These are phyloP conservation scores for Yarrowia sp. DNA, from an alignment of 805 yeast genomes.

Conservation along the genomic window DNA sequence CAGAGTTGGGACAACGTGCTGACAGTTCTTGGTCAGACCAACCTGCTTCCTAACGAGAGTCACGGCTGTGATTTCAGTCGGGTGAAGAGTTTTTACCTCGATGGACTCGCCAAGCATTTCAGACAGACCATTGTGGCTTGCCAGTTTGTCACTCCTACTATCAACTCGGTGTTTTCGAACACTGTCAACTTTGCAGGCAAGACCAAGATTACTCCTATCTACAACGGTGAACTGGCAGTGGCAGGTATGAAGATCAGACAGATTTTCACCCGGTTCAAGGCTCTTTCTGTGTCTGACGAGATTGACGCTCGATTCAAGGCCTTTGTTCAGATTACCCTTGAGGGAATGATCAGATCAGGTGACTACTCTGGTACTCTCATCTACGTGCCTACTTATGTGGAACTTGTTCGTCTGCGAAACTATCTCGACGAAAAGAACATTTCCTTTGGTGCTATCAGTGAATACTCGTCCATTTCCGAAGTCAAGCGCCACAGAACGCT, in stretches of 20 bases:
- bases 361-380: conserved; percentile 77
- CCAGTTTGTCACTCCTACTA: conserved; percentile 80
- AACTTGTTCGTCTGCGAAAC: conserved; percentile 79
- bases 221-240: conserved; percentile 64
- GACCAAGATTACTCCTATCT: conserved; percentile 52
- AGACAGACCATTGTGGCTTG: conserved; percentile 82
- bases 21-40: conserved; percentile 70
- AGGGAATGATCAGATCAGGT: conserved; percentile 67
- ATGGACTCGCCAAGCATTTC: conserved; percentile 73
- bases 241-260: conserved; percentile 66
- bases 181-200: conserved; percentile 52
- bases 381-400: conserved; percentile 85
- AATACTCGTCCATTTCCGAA: conserved; percentile 78
- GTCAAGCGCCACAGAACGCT: conserved; percentile 71
- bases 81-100: conserved; percentile 89
- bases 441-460: conserved; percentile 76
- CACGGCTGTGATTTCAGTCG: conserved; percentile 90
- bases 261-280: conserved; percentile 71
- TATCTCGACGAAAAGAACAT: conserved; percentile 67
- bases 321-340: conserved; percentile 75
- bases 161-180: conserved; percentile 63
- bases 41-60: conserved; percentile 77
- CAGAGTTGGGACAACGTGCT: conserved; percentile 90
- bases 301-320: conserved; percentile 84
- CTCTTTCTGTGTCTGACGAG: conserved; percentile 62